Base-by-base conservation (phyloP, 768 basidiomycete species). In the Lentinula edodes region DNA sequence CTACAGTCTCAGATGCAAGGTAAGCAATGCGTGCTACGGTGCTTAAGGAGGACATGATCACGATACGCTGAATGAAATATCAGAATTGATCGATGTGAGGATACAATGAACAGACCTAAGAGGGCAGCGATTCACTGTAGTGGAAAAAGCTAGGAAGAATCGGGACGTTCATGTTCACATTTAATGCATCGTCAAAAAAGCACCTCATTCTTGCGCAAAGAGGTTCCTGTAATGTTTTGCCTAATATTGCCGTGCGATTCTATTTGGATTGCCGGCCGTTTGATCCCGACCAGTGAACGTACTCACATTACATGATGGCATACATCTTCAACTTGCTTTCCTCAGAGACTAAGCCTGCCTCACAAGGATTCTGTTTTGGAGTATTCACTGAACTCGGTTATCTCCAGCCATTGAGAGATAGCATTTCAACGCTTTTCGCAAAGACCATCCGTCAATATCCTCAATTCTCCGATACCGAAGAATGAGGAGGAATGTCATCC, bases 1-100 rank as follows among this genome's bases (percentile, higher is more conserved):
- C 73, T 15, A 91, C 66, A 51, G 82, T 73, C 66, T 90, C 89
- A 7, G 91, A 89, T 34, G 86, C 78, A 35, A 90, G 73, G 70
- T 81, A 86, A n/a, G 86, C 88, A 63, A 92, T 80, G 38, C 90
- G 86, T 43, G 87, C 82, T 59, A 89, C 87, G 5, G 80, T 66
- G 66, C 67, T 20, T 6, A 51, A 43, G 18, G 54, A 54, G 50
- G 57, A 35, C 68, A 68, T 69, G 61, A 57, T 52, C 3, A 28
- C 3, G 36, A 41, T 32, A 56, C 3, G 23, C 41, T 56, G 39
- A 16, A 41, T 12, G 55, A 32, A 20, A 16, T 13, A 32, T 56
- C 43, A 56, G 41, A 12, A 56, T 56, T 5, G 0, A 18, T 18
- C 6, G 18, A 55, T 20, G 39, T 13, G 10, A 34, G 16, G 7